Conservation (phyloP, 805 yeast genomes). For the Ogataea trehalophila region DNA sequence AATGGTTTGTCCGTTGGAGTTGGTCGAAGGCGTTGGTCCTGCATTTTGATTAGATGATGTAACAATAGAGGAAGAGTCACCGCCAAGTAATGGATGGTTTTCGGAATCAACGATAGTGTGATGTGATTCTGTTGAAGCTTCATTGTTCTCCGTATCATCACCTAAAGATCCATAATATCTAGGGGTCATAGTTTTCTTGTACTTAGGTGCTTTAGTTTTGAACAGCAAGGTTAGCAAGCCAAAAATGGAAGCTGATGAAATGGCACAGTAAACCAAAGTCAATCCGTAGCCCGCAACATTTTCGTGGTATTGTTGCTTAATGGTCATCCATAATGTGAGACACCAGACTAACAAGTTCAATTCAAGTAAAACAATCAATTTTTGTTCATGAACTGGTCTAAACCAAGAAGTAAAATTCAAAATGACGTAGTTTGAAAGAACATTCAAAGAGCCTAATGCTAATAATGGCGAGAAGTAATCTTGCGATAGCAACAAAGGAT, state of each 20-base stretch:
- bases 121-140: background rate
- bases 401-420: constrained; percentile 41
- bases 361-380: constrained; percentile 53
- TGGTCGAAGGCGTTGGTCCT: background rate
- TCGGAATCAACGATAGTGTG: constrained; percentile 18
- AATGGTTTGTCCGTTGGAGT: constrained; percentile 8
- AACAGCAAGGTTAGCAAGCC: constrained; percentile 49
- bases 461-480: constrained; percentile 46
- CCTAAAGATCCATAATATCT: constrained; percentile 19
- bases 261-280: constrained; percentile 41
- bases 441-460: constrained; percentile 40
- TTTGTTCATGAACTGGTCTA: constrained; percentile 55
- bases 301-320: constrained; percentile 40
- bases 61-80: constrained; percentile 3
- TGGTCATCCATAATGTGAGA: constrained; percentile 44
- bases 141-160: constrained; percentile 7
- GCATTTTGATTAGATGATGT: background rate
- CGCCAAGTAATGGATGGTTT: constrained; percentile 17
- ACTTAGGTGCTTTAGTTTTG: constrained; percentile 21
- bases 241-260: constrained; percentile 42
- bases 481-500: constrained; percentile 50
- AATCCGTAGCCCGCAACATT: constrained; percentile 52
- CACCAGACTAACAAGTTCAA: constrained; percentile 55
- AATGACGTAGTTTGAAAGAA: constrained; percentile 52
- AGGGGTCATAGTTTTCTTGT: constrained; percentile 14